Base-by-base conservation (phyloP, 768 basidiomycete genomes). In the Suillus weaverae region DNA sequence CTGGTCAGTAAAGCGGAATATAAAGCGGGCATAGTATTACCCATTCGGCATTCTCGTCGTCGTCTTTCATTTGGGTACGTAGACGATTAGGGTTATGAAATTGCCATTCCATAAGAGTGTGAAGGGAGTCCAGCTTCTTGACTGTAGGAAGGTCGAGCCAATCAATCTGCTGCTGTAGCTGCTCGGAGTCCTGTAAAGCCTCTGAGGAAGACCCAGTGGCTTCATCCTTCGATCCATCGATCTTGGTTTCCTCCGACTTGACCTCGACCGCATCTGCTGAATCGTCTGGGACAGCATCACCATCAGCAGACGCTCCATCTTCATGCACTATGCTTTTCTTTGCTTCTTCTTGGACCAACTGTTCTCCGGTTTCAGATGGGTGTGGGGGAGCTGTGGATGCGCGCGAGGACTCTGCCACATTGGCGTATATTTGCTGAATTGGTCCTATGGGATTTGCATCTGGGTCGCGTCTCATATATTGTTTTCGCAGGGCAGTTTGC, bases 101-200 rank as follows among this genome's bases (percentile, higher is more conserved):
- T 70, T 93, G 91, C 94, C 94, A 95, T 76, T 95, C 94, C 35
- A 83, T 84, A 57, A 95, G 78, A 18, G 85, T 78, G 68, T 92
- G 85, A 70, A 94, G 77, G 4, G 89, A 86, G 65, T 93, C 89
- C 50, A 95, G 84, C 76, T 93, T 92, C 39, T 78, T 77, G 46
- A 88, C 81, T 83, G 91, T 87, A 2, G 87, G 81, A 33, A 94
- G 84, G 51, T 89, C 82, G 51, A 86, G 78, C 92, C 92, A 94
- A 71, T 91, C 83, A 63, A 81, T 81, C 44, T 84, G 80, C 68
- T 83, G 81, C 63, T 78, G 80, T 48, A 72, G 67, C 26, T 74
- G 66, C 32, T 71, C 70, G 44, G 70, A 63, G 61, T 71, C 68
- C 48, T 71, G 67, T 26, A 70, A 59, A 26, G 39, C n/a, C 14